Evolutionary conservation across 176 grass and related monocot genomes (phyloP).

Genomic region (Oropetium thomaeum): DNA sequence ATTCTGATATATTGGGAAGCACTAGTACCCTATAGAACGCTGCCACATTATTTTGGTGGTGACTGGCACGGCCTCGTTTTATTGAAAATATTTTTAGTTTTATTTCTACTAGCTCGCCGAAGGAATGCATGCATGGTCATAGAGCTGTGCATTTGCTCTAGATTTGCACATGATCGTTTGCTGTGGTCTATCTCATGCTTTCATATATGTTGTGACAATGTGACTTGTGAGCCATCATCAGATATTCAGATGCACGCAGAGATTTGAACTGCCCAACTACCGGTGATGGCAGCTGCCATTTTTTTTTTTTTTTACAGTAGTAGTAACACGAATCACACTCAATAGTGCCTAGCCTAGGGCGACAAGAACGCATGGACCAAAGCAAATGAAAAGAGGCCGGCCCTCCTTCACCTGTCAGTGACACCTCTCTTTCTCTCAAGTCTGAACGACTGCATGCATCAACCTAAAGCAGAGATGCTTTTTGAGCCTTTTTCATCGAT

Average conservation of each 20-base stretch:
- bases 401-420: neutral
- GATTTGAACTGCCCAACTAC: neutral
- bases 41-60: neutral
- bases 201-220: neutral
- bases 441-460: neutral
- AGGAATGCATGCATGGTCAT: no score
- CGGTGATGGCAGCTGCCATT: neutral
- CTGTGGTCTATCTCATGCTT: no score
- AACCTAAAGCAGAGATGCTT: conserved; percentile 10
- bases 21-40: neutral
- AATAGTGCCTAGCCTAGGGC: neutral
- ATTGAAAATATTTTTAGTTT: no score
- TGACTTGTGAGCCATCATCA: neutral
- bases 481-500: conserved; percentile 28
- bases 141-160: neutral
- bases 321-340: neutral
- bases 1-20: neutral
- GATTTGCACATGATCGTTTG: neutral
- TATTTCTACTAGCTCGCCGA: no score
- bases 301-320: no score
- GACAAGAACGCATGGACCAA: conserved; percentile 34
- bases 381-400: neutral
- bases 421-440: neutral
- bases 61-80: neutral
- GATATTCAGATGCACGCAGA: neutral